Conservation (phyloP, 495 filamentous ascomycete genomes). For the Penicillium simplicissimum region DNA sequence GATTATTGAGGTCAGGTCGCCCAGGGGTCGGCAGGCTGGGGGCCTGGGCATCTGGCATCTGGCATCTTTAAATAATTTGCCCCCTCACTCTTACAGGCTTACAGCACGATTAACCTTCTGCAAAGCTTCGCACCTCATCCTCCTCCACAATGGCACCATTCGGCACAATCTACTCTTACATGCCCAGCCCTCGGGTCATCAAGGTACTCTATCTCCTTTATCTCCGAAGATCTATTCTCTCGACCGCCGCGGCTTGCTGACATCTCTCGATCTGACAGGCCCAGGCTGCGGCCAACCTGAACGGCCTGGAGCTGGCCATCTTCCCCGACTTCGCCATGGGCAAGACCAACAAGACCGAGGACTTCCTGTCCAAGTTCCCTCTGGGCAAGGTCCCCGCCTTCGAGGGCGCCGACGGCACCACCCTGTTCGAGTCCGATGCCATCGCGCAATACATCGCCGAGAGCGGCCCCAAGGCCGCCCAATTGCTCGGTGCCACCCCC, state of each 20-base stretch:
- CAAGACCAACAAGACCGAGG: conserved; percentile 50
- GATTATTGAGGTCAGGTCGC: neutral
- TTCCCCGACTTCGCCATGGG: conserved; percentile 43
- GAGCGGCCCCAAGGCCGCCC: conserved; percentile 49
- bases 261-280: conserved; percentile 30
- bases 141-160: conserved; percentile 51
- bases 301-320: conserved; percentile 46
- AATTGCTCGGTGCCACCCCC: conserved; percentile 51
- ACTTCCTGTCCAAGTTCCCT: conserved; percentile 62
- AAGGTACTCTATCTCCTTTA: conserved; percentile 37
- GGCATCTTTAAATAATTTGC: neutral
- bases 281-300: conserved; percentile 54
- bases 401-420: conserved; percentile 52
- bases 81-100: neutral
- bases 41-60: neutral
- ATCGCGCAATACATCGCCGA: conserved; percentile 57
- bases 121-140: conserved; percentile 13
- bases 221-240: neutral
- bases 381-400: conserved; percentile 61
- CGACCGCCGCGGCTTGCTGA: neutral
- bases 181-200: conserved; percentile 48
- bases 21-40: neutral
- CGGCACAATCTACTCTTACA: conserved; percentile 51
- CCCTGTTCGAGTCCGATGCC: conserved; percentile 54
- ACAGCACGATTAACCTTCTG: neutral